Base-by-base conservation (phyloP, 352 stramenopile species). In the Pythium pyrilobum region DNA sequence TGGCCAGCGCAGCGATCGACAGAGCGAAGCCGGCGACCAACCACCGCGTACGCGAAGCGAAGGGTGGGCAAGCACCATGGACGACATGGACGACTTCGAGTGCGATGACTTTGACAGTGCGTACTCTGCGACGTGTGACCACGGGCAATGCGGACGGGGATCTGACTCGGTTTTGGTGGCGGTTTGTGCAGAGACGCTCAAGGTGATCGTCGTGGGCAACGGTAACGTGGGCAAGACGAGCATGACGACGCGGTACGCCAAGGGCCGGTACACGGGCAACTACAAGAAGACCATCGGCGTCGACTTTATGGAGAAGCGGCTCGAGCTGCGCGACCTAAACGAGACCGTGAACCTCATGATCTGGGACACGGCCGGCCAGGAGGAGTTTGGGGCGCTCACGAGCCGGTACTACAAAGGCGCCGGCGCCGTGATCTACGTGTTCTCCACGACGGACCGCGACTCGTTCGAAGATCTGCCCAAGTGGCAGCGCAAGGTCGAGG, bases 201-300 rank as follows among this genome's bases (percentile, higher is more conserved):
- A 92, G 59, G 67, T 92, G 21, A 83, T 89, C 39, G 80, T 92
- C 21, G 79, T 93, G 25, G 80, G 85, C 25, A 93, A 95, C 61
- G 82, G 74, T 32, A 92, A 91, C 53, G 85, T 88, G 15, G 81
- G 78, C 41, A 95, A 95, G 57, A 92, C 85, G 18, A 88, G 75
- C 32, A 82, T 93, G 64, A 89, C 82, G 8, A 85, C 72, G 29
- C 75, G 81, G 15, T 92, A 88, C 46, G 78, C 82, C 39, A 89
- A 89, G 55, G 79, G 79, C 40, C 67, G 69, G 37, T 95, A 89
- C 69, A 88, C 77, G 16, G 71, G 69, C 47, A 84, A 82, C 32
- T 93, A 93, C 73, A 89, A 89, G 57, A 91, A 89, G 43, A 95
- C 81, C 18, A 87, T 93, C 33, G 82, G 80, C 21, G 82, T 87